Percentiles rank a stretch among this genome's conserved stretches.
Evolutionary conservation across 1,284 basidiomycete species (phyloP).

Genomic region (Calocybe gambosa): DNA sequence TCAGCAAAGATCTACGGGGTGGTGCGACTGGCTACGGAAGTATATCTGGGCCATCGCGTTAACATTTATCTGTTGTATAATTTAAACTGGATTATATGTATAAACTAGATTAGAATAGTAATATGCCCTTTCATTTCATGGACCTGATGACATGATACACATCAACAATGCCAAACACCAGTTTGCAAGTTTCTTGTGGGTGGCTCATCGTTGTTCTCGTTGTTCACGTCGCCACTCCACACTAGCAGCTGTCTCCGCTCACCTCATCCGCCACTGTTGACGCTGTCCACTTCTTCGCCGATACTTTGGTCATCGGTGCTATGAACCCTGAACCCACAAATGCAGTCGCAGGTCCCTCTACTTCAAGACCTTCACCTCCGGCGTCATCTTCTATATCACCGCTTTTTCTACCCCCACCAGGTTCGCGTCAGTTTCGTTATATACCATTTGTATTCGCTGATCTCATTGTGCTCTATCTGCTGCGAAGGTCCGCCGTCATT

Average conservation of each 20-base stretch:
- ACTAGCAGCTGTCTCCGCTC: slow-evolving; percentile 7
- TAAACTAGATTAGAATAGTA: slow-evolving; percentile 6
- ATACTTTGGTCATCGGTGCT: slow-evolving; percentile 15
- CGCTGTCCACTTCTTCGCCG: slow-evolving; percentile 13
- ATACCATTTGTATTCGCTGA: slow-evolving; percentile 1
- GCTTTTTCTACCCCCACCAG: slow-evolving; percentile 40
- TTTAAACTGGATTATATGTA: neutral
- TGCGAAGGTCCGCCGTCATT: slow-evolving; percentile 34
- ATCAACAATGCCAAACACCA: slow-evolving; percentile 20
- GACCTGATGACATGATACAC: slow-evolving; percentile 5
- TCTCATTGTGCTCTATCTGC: slow-evolving; percentile 2
- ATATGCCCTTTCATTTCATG: neutral
- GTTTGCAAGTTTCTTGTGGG: slow-evolving; percentile 15
- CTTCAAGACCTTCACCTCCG: slow-evolving; percentile 20
- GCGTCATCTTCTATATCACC: slow-evolving; percentile 21
- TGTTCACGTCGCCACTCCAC: slow-evolving; percentile 9
- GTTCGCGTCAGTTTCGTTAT: slow-evolving; percentile 21
- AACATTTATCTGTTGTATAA: slow-evolving; percentile 5
- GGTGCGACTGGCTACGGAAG: slow-evolving; percentile 24
- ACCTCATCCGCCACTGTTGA: slow-evolving; percentile 19
- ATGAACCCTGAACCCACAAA: slow-evolving; percentile 31
- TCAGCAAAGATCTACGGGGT: slow-evolving; percentile 47
- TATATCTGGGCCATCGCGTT: slow-evolving; percentile 9
- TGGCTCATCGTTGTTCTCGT: slow-evolving; percentile 14
- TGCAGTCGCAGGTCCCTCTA: slow-evolving; percentile 39